Percentiles rank a stretch among this genome's conserved stretches.
Evolutionary conservation across 257 asterid species (phyloP).

Genomic region (Ligustrum vulgare): DNA sequence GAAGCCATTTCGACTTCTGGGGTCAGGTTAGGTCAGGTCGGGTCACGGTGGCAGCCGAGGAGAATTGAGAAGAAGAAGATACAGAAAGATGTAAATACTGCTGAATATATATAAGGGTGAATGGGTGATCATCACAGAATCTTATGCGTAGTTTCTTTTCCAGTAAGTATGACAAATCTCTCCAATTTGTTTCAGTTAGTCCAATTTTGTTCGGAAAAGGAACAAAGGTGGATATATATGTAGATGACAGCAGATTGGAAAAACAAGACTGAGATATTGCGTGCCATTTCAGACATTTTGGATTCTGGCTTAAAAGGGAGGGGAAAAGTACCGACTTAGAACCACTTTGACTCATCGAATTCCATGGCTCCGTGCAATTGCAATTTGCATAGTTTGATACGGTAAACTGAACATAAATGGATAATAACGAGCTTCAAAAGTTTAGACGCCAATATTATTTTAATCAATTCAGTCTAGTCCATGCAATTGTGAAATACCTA

Average conservation of each 20-base stretch:
- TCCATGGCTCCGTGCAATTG: no score
- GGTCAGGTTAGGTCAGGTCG: neutral
- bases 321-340: neutral
- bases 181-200: constrained; percentile 27
- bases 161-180: neutral
- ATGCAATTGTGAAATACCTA: neutral
- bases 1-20: constrained; percentile 35
- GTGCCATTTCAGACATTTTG: neutral
- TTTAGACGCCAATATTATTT: no score
- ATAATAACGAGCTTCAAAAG: neutral
- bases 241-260: constrained; percentile 14
- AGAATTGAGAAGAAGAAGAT: neutral
- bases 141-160: neutral
- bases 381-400: neutral
- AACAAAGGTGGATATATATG: constrained; percentile 8
- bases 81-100: neutral
- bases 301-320: neutral
- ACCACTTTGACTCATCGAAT: no score
- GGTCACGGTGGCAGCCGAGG: neutral
- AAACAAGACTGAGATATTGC: neutral
- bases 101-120: constrained; percentile 17
- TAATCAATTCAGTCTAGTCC: neutral
- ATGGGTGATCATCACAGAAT: neutral
- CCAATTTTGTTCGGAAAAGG: constrained; percentile 42
- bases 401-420: constrained; percentile 2